A percentile compares a stretch with the other conserved stretches of the same genome.
Conservation (phyloP, 139 green algal species). For the Raphidocelis subcapitata region DNA sequence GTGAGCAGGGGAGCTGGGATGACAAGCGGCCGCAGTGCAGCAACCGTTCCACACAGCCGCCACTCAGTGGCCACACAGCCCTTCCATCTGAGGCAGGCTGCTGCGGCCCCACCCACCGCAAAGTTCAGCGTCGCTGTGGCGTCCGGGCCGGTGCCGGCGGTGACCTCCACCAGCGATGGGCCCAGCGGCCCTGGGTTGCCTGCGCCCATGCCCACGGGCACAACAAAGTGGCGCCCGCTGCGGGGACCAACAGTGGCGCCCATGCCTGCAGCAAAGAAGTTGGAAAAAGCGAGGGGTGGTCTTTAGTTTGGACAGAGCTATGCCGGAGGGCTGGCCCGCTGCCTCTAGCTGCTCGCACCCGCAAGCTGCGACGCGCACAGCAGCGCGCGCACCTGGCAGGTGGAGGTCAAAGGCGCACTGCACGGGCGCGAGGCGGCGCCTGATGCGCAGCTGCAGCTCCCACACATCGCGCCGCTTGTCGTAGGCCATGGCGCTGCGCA, state of each 20-base stretch:
- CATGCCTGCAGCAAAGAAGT: constrained; percentile 14
- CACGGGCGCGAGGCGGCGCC: constrained; percentile 39
- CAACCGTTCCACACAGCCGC: too few species aligned
- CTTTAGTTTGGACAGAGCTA: neutral
- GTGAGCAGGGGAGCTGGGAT: too few species aligned
- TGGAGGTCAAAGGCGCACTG: constrained; percentile 41
- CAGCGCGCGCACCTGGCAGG: constrained; percentile 28
- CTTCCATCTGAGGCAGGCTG: too few species aligned
- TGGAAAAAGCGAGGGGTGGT: neutral
- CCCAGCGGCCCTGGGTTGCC: constrained; percentile 34
- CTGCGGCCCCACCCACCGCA: constrained; percentile 39
- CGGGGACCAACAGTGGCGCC: constrained; percentile 23
- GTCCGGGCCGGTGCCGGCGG: constrained; percentile 1
- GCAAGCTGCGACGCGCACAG: too few species aligned
- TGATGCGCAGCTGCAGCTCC: constrained; percentile 24
- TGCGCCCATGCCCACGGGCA: constrained; percentile 40
- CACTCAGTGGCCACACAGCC: too few species aligned
- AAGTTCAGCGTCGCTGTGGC: constrained; percentile 59
- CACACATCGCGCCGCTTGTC: constrained; percentile 7
- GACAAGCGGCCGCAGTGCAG: too few species aligned
- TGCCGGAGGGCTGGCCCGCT: too few species aligned
- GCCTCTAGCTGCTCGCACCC: too few species aligned
- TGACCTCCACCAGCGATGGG: constrained; percentile 19
- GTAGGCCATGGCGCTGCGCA: constrained; percentile 35
- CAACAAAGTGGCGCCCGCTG: constrained; percentile 21